phyloP scores from a whole-genome alignment of 1,284 basidiomycete species.

The Anthracocystis walkeri region DNA sequence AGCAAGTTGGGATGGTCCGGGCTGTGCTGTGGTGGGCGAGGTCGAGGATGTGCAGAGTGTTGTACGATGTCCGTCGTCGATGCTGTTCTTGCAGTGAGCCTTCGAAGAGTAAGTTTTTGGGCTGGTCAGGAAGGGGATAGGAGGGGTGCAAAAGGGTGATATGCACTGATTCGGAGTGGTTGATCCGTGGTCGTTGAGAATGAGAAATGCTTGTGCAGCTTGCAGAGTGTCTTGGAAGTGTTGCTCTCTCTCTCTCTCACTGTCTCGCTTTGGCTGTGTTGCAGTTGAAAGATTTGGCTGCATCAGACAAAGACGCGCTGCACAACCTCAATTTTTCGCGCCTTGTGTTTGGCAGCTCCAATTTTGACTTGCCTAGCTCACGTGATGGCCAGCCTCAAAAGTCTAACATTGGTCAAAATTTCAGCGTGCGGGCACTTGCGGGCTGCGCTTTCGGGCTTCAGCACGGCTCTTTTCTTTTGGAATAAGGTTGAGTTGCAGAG shows the following conservation, averaged over 20 bases:
- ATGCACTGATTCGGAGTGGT: not conserved
- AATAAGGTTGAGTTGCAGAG: not conserved
- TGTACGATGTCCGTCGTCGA: no score
- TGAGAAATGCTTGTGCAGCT: not conserved
- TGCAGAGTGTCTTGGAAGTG: slow-evolving; percentile 4
- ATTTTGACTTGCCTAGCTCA: not conserved
- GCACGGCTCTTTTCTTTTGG: not conserved
- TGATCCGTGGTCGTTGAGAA: slow-evolving; percentile 4
- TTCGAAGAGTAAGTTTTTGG: not conserved
- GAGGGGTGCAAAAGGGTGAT: not conserved
- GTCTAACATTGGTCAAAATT: not conserved
- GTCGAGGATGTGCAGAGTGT: not conserved
- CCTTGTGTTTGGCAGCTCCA: not conserved
- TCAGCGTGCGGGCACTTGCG: no score
- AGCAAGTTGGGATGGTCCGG: no score
- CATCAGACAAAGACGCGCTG: not conserved
- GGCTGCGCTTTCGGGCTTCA: not conserved
- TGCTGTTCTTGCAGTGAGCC: not conserved
- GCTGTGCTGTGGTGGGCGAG: not conserved
- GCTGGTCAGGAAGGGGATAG: not conserved
- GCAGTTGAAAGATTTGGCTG: no score
- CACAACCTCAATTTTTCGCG: not conserved
- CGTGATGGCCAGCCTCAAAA: not conserved
- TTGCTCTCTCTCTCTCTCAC: not conserved
- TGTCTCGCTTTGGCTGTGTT: not conserved